Percentiles rank a stretch among this genome's conserved stretches.
Evolutionary conservation across 139 green algal species (phyloP).

Genomic region (Closterium sp.): DNA sequence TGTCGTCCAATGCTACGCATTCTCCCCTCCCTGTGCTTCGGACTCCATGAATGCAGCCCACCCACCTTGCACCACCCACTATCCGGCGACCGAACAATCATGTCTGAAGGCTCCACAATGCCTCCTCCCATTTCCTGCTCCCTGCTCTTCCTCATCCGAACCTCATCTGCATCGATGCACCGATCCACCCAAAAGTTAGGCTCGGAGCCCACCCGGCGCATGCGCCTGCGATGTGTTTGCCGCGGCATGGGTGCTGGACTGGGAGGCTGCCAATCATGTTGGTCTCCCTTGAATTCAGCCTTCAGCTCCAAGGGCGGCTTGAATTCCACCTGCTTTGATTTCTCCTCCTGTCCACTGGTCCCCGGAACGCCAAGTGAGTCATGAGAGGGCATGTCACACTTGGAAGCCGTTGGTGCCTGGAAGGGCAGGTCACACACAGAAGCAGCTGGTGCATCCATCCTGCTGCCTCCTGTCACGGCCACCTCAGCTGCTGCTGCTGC

Average conservation of each 20-base stretch:
- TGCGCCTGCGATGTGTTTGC: neutral
- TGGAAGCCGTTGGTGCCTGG: neutral
- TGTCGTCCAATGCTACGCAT: neutral
- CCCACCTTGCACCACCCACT: neutral
- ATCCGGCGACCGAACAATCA: neutral
- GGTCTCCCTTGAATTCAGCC: too few species aligned
- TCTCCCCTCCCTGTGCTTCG: neutral
- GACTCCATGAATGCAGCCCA: neutral
- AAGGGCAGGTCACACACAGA: too few species aligned
- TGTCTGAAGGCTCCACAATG: neutral
- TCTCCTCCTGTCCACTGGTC: too few species aligned
- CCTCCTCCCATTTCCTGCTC: neutral
- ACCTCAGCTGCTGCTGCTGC: neutral
- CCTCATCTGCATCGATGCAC: neutral
- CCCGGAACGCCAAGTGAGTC: too few species aligned
- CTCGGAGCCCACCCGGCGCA: neutral
- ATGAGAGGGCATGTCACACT: too few species aligned
- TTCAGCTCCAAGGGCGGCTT: too few species aligned
- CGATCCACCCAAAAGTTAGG: neutral
- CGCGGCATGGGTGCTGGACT: neutral
- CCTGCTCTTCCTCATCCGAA: neutral
- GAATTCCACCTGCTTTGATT: too few species aligned
- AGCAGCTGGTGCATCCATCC: too few species aligned
- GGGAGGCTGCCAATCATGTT: too few species aligned
- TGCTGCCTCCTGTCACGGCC: neutral